Evolutionary conservation across 805 yeast species (phyloP).

Genomic region (Komagataella pastoris): DNA sequence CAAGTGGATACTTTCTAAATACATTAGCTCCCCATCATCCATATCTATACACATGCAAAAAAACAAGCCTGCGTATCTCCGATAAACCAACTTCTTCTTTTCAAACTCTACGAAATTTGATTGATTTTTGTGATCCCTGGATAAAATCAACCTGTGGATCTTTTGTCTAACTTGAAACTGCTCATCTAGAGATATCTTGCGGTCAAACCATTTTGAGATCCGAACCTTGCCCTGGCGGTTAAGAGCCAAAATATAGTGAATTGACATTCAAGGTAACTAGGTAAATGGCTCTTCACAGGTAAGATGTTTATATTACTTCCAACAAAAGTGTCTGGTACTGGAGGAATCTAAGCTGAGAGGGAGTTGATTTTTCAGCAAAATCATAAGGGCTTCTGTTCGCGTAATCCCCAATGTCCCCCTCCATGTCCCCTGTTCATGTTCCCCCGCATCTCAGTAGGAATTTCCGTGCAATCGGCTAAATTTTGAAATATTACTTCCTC

Average conservation of each 20-base stretch:
- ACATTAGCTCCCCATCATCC: constrained; percentile 72
- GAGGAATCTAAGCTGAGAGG: background rate
- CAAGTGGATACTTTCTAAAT: constrained; percentile 73
- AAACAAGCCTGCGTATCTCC: constrained; percentile 85
- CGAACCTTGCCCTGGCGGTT: constrained; percentile 93
- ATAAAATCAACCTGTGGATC: constrained; percentile 66
- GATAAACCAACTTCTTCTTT: constrained; percentile 59
- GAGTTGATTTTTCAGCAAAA: background rate
- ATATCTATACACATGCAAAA: constrained; percentile 75
- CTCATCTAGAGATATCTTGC: constrained; percentile 22
- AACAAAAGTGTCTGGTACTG: background rate
- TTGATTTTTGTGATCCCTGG: constrained; percentile 76
- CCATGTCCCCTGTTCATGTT: background rate
- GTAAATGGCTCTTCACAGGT: background rate
- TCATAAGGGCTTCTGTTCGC: background rate
- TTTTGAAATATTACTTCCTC: background rate
- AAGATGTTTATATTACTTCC: background rate
- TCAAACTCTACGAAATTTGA: constrained; percentile 30
- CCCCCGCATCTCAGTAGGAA: background rate
- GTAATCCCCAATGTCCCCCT: background rate
- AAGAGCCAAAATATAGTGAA: constrained; percentile 70
- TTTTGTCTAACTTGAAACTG: constrained; percentile 38
- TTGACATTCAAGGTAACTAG: constrained; percentile 36
- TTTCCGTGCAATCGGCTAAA: background rate
- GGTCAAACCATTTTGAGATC: constrained; percentile 60